Evolutionary conservation across 352 stramenopile species (phyloP).

Genomic region (Phytophthora sansomeana): DNA sequence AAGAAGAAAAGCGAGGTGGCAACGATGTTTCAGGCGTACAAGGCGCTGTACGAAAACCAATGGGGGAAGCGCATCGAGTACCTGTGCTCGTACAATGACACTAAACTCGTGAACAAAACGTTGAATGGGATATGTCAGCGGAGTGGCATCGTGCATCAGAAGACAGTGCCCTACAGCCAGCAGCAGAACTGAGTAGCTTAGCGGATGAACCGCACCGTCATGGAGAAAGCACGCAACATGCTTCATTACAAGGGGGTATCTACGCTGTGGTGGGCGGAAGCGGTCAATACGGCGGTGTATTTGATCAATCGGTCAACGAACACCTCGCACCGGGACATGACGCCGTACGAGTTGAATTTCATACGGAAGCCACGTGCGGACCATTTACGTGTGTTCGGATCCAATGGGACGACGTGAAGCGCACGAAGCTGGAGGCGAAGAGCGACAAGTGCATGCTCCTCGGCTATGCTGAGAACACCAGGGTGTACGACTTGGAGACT

Average conservation of each 20-base stretch:
- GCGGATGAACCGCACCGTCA: slow-evolving; percentile 27
- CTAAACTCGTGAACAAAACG: slow-evolving; percentile 22
- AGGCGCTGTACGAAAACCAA: slow-evolving; percentile 19
- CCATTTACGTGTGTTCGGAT: slow-evolving; percentile 31
- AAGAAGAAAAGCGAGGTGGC: slow-evolving; percentile 20
- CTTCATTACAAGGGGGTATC: slow-evolving; percentile 25
- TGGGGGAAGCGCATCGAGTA: slow-evolving; percentile 4
- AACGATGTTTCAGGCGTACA: slow-evolving; percentile 15
- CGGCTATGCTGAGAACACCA: slow-evolving; percentile 16
- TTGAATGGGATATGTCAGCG: not conserved
- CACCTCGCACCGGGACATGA: not conserved
- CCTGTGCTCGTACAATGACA: slow-evolving; percentile 32
- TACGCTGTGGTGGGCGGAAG: slow-evolving; percentile 35
- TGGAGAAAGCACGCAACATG: slow-evolving; percentile 35
- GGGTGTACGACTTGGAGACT: slow-evolving; percentile 17
- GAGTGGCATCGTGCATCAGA: slow-evolving; percentile 18
- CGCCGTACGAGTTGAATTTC: slow-evolving; percentile 22
- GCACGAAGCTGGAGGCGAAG: slow-evolving; percentile 34
- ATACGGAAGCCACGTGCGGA: slow-evolving; percentile 6
- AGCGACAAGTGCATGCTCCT: slow-evolving; percentile 26
- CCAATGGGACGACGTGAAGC: slow-evolving; percentile 17
- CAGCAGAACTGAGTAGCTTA: slow-evolving; percentile 22
- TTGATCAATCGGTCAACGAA: slow-evolving; percentile 27
- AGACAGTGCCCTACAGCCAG: slow-evolving; percentile 3
- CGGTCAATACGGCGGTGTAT: slow-evolving; percentile 34